Conservation (phyloP, 78 protist species). For the Guillardia theta region DNA sequence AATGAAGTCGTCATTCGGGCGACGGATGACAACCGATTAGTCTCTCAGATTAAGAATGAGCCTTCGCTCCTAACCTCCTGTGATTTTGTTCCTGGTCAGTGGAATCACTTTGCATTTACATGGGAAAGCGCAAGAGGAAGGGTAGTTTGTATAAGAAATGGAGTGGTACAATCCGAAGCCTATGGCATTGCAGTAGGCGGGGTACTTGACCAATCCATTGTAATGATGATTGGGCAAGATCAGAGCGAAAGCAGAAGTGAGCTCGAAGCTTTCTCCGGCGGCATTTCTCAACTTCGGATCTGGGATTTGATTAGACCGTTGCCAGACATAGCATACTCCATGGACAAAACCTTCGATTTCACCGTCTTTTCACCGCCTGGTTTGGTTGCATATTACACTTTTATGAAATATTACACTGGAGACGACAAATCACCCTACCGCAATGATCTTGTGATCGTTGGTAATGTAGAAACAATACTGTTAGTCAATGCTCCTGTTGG, state of each 20-base stretch:
- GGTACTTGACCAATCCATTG: neutral
- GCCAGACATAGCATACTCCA: neutral
- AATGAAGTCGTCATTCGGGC: neutral
- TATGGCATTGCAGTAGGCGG: neutral
- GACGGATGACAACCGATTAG: neutral
- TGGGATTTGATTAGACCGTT: neutral
- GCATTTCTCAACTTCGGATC: neutral
- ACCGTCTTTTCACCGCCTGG: no score
- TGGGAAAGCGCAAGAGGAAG: neutral
- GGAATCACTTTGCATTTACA: neutral
- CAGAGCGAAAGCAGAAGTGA: neutral
- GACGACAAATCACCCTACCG: neutral
- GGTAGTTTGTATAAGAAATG: neutral
- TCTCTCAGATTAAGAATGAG: neutral
- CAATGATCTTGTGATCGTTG: neutral
- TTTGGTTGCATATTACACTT: neutral
- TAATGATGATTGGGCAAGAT: neutral
- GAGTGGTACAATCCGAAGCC: neutral
- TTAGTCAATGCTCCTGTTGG: neutral
- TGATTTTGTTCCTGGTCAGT: neutral
- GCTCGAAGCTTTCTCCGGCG: neutral
- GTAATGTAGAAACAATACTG: neutral
- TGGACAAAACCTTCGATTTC: neutral
- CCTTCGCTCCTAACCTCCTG: neutral
- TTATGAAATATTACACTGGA: neutral